Evolutionary conservation across 768 basidiomycete species (phyloP).

Genomic region (Pleurotus pulmonarius): DNA sequence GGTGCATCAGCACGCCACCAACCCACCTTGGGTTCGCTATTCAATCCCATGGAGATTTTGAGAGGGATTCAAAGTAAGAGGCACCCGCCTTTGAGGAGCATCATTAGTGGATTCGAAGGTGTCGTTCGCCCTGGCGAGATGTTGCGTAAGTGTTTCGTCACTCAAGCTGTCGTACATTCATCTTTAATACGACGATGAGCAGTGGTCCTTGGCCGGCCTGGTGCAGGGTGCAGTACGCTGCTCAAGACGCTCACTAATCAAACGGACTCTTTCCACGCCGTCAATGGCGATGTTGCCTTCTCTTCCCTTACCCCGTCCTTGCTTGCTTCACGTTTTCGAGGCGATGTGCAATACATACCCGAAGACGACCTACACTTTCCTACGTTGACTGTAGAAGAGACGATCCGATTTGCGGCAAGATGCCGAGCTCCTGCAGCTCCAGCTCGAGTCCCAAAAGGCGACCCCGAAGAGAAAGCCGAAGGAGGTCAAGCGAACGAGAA

Average conservation of each 20-base stretch:
- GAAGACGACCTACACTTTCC: constrained; percentile 89
- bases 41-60: constrained; percentile 49
- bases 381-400: constrained; percentile 75
- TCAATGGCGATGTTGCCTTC: constrained; percentile 72
- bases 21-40: constrained; percentile 51
- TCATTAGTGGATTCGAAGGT: constrained; percentile 64
- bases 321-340: constrained; percentile 62
- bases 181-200: not conserved
- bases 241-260: constrained; percentile 81
- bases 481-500: constrained; percentile 9
- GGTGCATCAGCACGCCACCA: constrained; percentile 54
- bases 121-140: constrained; percentile 69
- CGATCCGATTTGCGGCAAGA: constrained; percentile 5
- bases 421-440: not conserved
- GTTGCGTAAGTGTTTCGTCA: constrained; percentile 50
- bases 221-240: constrained; percentile 81
- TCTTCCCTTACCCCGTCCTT: constrained; percentile 68
- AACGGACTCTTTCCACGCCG: constrained; percentile 57
- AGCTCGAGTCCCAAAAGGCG: not conserved
- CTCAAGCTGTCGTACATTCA: not conserved
- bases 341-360: constrained; percentile 77
- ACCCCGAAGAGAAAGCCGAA: not conserved
- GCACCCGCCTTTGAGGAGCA: constrained; percentile 61
- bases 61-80: constrained; percentile 39
- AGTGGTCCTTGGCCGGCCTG: constrained; percentile 86